Conservation (phyloP, 192 early-diverging fungal genomes). For the Coemansia sp. region DNA sequence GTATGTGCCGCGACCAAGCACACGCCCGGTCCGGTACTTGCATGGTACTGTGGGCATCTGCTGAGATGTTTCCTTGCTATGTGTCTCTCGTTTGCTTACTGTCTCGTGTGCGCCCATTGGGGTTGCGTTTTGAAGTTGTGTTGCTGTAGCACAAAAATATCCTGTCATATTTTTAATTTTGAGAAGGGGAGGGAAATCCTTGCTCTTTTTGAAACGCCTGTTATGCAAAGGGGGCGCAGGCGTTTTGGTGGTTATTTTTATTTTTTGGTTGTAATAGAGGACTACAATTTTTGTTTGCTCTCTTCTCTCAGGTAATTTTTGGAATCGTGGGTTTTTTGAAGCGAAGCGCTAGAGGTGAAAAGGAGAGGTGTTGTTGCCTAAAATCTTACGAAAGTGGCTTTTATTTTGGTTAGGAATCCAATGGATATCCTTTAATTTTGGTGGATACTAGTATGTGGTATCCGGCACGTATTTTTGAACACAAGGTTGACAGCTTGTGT, state of each 20-base stretch:
- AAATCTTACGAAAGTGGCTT: too few relatives aligned
- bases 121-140: not conserved
- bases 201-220: too few relatives aligned
- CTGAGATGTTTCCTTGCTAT: not conserved
- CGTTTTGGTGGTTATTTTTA: too few relatives aligned
- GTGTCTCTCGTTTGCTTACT: not conserved
- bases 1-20: constrained; percentile 48
- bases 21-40: constrained; percentile 42
- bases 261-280: too few relatives aligned
- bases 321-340: too few relatives aligned
- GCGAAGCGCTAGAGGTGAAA: too few relatives aligned
- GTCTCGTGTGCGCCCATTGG: not conserved
- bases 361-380: too few relatives aligned
- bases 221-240: too few relatives aligned
- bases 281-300: too few relatives aligned
- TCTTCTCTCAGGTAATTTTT: too few relatives aligned
- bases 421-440: not conserved
- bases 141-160: not conserved
- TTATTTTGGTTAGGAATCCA: not conserved
- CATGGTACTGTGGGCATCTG: constrained; percentile 24
- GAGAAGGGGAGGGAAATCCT: too few relatives aligned
- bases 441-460: not conserved
- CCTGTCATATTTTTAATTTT: too few relatives aligned
- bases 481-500: constrained; percentile 1
- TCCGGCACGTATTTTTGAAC: not conserved